Conservation (phyloP, 345 rosid genomes). For the Syzygium grande region DNA sequence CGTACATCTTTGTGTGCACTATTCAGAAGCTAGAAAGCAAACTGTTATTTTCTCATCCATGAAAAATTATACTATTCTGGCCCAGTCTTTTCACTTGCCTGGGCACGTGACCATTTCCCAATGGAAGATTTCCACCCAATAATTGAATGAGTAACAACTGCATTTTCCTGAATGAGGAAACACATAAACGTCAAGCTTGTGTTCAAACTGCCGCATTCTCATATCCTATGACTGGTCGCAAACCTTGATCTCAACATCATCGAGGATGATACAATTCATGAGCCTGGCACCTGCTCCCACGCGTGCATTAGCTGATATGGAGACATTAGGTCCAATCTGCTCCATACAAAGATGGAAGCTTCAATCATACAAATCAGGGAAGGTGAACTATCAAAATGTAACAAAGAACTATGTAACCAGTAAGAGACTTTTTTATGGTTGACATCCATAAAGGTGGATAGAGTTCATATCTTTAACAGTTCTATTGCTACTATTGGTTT, state of each 20-base stretch:
- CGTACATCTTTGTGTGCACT: not conserved
- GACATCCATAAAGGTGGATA: not conserved
- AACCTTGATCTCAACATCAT: slow-evolving; percentile 88
- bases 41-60: slow-evolving; percentile 1
- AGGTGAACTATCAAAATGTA: not conserved
- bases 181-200: slow-evolving; percentile 5
- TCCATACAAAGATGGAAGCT: not conserved
- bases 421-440: not conserved
- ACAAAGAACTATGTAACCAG: not conserved
- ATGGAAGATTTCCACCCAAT: slow-evolving; percentile 92
- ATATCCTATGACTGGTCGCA: not conserved
- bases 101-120: slow-evolving; percentile 96
- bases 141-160: slow-evolving; percentile 73
- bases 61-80: not conserved
- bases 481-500: not conserved
- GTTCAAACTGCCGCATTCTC: not conserved
- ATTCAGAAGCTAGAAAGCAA: not conserved
- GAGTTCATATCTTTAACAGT: not conserved
- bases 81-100: slow-evolving; percentile 41
- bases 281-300: slow-evolving; percentile 95
- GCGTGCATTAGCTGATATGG: slow-evolving; percentile 86
- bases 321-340: slow-evolving; percentile 95
- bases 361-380: not conserved
- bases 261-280: slow-evolving; percentile 81
- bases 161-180: slow-evolving; percentile 61